A percentile compares a stretch with the other conserved stretches of the same genome.
Conservation (phyloP, 192 early-diverging fungal species). For the Helicostylum pulchrum region DNA sequence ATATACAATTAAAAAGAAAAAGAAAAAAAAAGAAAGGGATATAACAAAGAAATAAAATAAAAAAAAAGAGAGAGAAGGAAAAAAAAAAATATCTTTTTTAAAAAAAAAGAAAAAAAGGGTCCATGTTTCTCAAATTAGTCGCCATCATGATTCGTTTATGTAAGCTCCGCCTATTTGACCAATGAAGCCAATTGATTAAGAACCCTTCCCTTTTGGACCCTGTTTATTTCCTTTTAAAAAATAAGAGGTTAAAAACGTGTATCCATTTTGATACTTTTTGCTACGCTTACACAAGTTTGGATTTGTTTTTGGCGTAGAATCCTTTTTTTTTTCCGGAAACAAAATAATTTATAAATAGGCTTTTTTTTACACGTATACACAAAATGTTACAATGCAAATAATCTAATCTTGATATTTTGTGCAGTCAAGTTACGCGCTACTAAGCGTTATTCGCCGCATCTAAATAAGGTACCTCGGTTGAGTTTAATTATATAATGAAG, state of each 20-base stretch:
- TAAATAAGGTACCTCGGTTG: too few species aligned
- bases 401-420: neutral
- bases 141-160: constrained; percentile 13
- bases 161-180: constrained; percentile 8
- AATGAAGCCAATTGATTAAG: neutral
- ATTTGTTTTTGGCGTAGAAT: too few species aligned
- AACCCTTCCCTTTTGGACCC: constrained; percentile 5
- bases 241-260: too few species aligned
- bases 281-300: too few species aligned
- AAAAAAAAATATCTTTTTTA: constrained; percentile 6
- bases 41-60: neutral
- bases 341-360: too few species aligned
- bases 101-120: constrained; percentile 5
- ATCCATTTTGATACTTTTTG: too few species aligned
- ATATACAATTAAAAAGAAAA: neutral
- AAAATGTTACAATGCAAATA: too few species aligned
- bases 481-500: too few species aligned
- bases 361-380: too few species aligned
- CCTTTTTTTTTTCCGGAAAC: too few species aligned
- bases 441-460: neutral
- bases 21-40: constrained; percentile 1
- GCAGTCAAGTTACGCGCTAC: neutral
- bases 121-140: constrained; percentile 11
- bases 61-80: neutral
- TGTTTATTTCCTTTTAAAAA: neutral